Base-by-base conservation (phyloP, 306 rosid genomes). In the Malus asiatica region DNA sequence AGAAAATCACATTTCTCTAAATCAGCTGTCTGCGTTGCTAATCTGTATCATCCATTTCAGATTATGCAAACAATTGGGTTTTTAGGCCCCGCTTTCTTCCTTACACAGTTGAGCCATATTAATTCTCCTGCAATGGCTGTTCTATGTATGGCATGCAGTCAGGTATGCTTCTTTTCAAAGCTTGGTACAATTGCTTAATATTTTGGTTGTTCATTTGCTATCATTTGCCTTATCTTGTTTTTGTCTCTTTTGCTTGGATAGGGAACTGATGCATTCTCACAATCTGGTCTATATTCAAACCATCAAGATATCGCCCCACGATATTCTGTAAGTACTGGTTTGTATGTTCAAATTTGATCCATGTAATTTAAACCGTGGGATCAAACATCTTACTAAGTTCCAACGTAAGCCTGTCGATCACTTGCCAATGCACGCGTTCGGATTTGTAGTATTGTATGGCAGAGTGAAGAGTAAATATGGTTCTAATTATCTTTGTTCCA, bases 221-320 rank as follows among this genome's bases (percentile, higher is more conserved):
- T 46, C 22, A 25, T 51, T 69, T 19, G 19, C 53, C 44, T 81
- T 78, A 70, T 83, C 48, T 53, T 35, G 69, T 59, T 81, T 74
- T 45, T 22, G 40, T 76, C 62, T 70, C 68, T 52, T 80, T 42
- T 62, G 23, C 30, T 33, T 71, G 35, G 75, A 74, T 42, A 92
- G 99, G 98, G 98, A 83, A 90, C 98, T 63, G 99, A 96, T 76
- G 99, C 99, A 70, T 96, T 96, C 86, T 95, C 99, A 45, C 99
- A 96, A 73, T 96, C 99, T 1, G 99, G 98, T 52, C 88, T 92
- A 70, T 96, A 96, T 81, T 96, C 99, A 58, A 96, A 96, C 78
- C 99, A 96, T 87, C 99, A 96, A 88, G 99, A 96, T 75, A 96
- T 95, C 42, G 99, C 93, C 62, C 99, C 99, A 3, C 87, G 99